Evolutionary conservation across 331 rosid species (phyloP).

Genomic region (Phaseolus coccineus): DNA sequence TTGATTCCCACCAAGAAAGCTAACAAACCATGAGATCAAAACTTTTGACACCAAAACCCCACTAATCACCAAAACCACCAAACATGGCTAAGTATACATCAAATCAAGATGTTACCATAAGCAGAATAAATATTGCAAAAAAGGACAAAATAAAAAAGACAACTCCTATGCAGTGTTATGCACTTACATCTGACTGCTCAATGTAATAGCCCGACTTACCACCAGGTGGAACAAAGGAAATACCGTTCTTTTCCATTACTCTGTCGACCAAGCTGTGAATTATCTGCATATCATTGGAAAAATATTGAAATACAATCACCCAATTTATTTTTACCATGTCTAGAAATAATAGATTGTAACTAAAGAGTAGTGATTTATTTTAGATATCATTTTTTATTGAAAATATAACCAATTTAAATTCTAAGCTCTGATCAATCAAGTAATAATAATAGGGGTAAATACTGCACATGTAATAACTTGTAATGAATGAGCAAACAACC

Average conservation of each 20-base stretch:
- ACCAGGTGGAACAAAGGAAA: constrained; percentile 68
- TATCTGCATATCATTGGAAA: constrained; percentile 58
- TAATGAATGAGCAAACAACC: constrained; percentile 30
- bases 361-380: constrained; percentile 18
- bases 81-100: too few species aligned
- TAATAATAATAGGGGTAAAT: not conserved
- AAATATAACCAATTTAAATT: not conserved
- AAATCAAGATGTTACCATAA: not conserved
- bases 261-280: constrained; percentile 95
- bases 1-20: too few species aligned
- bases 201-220: constrained; percentile 68
- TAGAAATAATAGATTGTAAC: not conserved
- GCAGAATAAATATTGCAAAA: not conserved
- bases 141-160: not conserved
- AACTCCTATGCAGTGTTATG: constrained; percentile 15
- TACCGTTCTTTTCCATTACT: constrained; percentile 81
- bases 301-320: constrained; percentile 11
- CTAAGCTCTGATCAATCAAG: not conserved
- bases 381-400: constrained; percentile 17
- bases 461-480: not conserved
- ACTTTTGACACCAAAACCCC: too few species aligned
- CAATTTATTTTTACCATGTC: constrained; percentile 14
- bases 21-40: too few species aligned
- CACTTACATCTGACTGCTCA: constrained; percentile 74
- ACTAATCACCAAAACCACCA: too few species aligned